phyloP scores from a whole-genome alignment of 1,284 basidiomycete genomes.

The Phellopilus nigrolimitatus region DNA sequence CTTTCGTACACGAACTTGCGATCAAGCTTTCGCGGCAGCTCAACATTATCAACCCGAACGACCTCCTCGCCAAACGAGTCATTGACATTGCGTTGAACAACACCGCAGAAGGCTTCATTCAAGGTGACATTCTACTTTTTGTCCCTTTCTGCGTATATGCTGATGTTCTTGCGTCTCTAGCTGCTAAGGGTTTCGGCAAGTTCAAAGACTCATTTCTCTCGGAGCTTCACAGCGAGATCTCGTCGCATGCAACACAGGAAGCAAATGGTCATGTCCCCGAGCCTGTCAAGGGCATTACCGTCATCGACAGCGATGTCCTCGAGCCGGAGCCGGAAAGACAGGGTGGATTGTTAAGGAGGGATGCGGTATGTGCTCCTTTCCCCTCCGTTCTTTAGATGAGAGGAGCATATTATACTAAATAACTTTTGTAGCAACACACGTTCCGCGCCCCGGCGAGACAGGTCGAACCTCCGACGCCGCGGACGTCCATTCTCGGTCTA shows the following conservation, averaged over 20 bases:
- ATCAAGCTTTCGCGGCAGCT: conserved; percentile 77
- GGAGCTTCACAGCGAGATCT: conserved; percentile 51
- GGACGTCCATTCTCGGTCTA: conserved; percentile 76
- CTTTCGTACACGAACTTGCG: conserved; percentile 73
- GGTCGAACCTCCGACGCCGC: conserved; percentile 67
- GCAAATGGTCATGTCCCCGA: conserved; percentile 48
- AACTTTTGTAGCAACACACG: conserved; percentile 54
- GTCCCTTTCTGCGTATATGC: background rate
- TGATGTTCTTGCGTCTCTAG: no score
- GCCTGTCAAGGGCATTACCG: conserved; percentile 67
- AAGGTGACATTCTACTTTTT: conserved; percentile 31
- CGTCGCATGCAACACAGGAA: conserved; percentile 65
- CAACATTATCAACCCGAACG: conserved; percentile 79
- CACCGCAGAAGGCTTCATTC: conserved; percentile 58
- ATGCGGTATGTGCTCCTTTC: conserved; percentile 46
- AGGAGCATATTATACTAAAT: background rate
- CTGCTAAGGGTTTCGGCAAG: conserved; percentile 81
- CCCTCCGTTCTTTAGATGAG: no score
- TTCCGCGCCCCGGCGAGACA: conserved; percentile 72
- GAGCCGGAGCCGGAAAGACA: conserved; percentile 72
- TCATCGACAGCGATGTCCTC: conserved; percentile 77
- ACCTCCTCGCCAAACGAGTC: conserved; percentile 72
- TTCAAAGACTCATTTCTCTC: conserved; percentile 64
- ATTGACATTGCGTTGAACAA: conserved; percentile 76
- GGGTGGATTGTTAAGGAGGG: conserved; percentile 70